phyloP scores from a whole-genome alignment of 176 grass and related monocot species.

The Zea mays region Zm-B73-REFERENCE-NAM-5.0 NC_050096.1:320001-320500 shows the following conservation, averaged over 20 bases:
- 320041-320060: too few species aligned
- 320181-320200: background rate
- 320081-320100: background rate
- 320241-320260: background rate
- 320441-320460: background rate
- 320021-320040: too few species aligned
- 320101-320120: background rate
- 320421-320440: background rate
- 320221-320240: background rate
- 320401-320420: background rate
- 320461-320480: conserved; percentile 1
- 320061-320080: background rate
- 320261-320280: background rate
- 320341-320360: background rate
- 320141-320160: background rate
- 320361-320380: background rate
- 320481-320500: background rate
- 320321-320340: background rate
- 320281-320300: background rate
- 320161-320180: background rate
- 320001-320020: too few species aligned
- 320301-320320: background rate
- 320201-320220: background rate
- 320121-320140: background rate
- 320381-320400: background rate